Conservation (phyloP, 768 basidiomycete genomes). For the Mrakia hoshinonis region DNA sequence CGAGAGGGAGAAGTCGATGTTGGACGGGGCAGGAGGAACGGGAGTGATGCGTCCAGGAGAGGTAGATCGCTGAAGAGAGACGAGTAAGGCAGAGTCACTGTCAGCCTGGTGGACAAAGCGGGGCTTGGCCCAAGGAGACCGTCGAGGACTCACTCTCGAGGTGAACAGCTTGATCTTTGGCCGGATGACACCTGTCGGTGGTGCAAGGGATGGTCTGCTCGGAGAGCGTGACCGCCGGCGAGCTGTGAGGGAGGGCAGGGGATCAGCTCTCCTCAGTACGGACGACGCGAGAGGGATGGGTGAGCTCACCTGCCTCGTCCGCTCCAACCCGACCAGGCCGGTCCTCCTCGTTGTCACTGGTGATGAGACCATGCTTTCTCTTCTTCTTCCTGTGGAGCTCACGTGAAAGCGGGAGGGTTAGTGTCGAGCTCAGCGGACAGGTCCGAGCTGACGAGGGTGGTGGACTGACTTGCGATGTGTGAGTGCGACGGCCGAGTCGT, state of each 20-base stretch:
- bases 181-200: not conserved
- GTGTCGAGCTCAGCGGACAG: not conserved
- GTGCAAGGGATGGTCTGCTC: not conserved
- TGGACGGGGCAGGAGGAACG: not conserved
- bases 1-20: constrained; percentile 25
- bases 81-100: not conserved
- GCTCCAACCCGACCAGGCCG: not conserved
- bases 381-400: constrained; percentile 18
- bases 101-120: too few relatives aligned
- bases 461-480: not conserved
- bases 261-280: not conserved
- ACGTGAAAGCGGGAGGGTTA: not conserved
- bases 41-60: not conserved
- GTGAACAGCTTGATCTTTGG: constrained; percentile 27
- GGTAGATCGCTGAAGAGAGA: not conserved
- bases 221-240: not conserved
- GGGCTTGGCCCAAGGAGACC: too few relatives aligned
- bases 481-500: not conserved
- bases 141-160: not conserved
- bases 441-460: not conserved
- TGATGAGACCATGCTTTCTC: constrained; percentile 21
- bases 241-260: not conserved
- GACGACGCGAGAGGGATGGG: not conserved
- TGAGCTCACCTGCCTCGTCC: not conserved
- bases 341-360: constrained; percentile 9